Conservation (phyloP, 148 eudicot species). For the Heliosperma pusillum region DNA sequence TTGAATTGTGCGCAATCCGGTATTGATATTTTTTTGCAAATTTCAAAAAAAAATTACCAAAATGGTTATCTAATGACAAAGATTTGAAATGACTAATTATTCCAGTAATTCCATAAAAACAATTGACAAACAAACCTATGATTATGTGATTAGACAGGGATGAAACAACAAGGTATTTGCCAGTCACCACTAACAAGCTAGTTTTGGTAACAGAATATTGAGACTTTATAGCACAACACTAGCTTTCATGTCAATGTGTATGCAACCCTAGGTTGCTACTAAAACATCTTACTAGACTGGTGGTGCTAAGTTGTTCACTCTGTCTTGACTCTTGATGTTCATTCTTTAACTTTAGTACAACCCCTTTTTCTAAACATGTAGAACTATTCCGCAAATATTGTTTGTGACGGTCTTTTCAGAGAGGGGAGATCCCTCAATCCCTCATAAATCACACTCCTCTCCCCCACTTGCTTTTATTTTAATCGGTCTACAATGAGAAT, state of each 20-base stretch:
- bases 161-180: background rate
- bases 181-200: conserved; percentile 1
- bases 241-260: too few relatives aligned
- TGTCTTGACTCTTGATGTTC: background rate
- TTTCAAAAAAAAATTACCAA: too few relatives aligned
- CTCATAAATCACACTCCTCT: too few relatives aligned
- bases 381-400: too few relatives aligned
- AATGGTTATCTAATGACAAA: background rate
- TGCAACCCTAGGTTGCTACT: background rate
- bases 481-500: too few relatives aligned
- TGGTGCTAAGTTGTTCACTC: background rate
- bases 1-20: too few relatives aligned
- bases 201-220: conserved; percentile 8
- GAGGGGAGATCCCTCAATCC: too few relatives aligned
- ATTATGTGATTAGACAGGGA: conserved; percentile 11
- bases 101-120: background rate
- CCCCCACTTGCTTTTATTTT: too few relatives aligned
- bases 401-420: too few relatives aligned
- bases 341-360: background rate
- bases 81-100: conserved; percentile 10
- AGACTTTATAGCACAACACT: background rate
- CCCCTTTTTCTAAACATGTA: too few relatives aligned
- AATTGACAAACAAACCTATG: background rate
- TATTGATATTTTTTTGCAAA: too few relatives aligned
- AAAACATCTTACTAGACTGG: background rate